Base-by-base conservation (phyloP, 73 alveolate species). In the Urostyla sp. region DNA sequence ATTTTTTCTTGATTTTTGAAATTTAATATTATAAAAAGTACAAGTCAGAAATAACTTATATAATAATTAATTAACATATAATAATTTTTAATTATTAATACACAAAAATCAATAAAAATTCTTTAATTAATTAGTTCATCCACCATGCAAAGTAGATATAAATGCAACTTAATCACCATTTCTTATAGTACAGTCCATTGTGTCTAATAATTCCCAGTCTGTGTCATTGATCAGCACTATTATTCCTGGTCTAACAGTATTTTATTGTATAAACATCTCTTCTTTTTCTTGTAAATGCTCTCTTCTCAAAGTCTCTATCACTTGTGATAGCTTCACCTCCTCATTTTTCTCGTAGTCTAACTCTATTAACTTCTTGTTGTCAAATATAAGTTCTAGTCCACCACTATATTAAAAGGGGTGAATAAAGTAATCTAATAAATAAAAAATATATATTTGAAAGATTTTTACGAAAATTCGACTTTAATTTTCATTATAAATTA, bases 91-190 rank as follows among this genome's bases (percentile, higher is more conserved):
- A 24, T 8, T 43, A 5, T 7, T 50, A 54, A 24, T 54, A 27
- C 45, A 10, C 31, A 54, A 10, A 50, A 50, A 31, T 50, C 11
- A 50, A 8, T 50, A 7, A 50, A 10, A 8, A n/a, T n/a, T 50
- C 63, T n/a, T 10, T 10, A n/a, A 50, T 6, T n/a, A n/a, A 50
- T n/a, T n/a, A 27, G 5, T 6, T 90, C 87, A 95, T 4, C 99
- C 99, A 28, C 99, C 99, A 80, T 95, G 99, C 28, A 95, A 85
- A 30, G 99, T 95, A 0, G 98, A 91, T 56, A 95, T 95, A 37
- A 95, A 95, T 11, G 96, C 77, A 27, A 94, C 88, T 37, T 76
- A 50, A 75, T 95, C 98, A 36, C 84, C 80, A 55, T 94, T 87
- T 75, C 91, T 78, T 28, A 95, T 49, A 43, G 54, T 60, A 44